These are phyloP conservation scores for Nigrospora sphaerica DNA, from an alignment of 2,329 filamentous ascomycete species.

Conservation along the genomic window DNA sequence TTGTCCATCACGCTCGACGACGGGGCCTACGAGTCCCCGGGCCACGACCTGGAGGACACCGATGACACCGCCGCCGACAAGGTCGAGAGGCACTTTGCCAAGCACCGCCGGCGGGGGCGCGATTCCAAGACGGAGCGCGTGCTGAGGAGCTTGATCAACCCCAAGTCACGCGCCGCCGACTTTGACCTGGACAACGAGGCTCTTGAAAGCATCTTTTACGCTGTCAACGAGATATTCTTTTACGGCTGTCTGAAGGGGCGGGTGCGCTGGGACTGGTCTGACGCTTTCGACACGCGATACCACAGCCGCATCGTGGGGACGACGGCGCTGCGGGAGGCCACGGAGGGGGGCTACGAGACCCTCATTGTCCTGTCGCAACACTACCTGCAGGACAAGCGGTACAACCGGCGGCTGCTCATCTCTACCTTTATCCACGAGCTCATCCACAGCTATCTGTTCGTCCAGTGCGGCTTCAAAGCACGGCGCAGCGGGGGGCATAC, in stretches of 20 bases:
- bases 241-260: conserved; percentile 45
- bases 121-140: conserved; percentile 51
- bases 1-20: conserved; percentile 36
- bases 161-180: conserved; percentile 30
- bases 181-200: conserved; percentile 51
- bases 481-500: conserved; percentile 52
- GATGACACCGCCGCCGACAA: conserved; percentile 41
- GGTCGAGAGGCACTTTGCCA: conserved; percentile 40
- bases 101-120: conserved; percentile 34
- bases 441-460: conserved; percentile 60
- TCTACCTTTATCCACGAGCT: conserved; percentile 61
- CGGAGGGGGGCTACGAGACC: conserved; percentile 49
- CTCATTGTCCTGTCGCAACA: conserved; percentile 54
- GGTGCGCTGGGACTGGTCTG: conserved; percentile 57
- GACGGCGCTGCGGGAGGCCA: conserved; percentile 47
- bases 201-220: conserved; percentile 50
- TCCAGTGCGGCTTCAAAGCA: conserved; percentile 52
- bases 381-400: conserved; percentile 47
- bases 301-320: conserved; percentile 53
- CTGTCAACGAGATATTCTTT: conserved; percentile 59
- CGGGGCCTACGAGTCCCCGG: conserved; percentile 15
- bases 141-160: conserved; percentile 49
- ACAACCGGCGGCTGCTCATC: conserved; percentile 54
- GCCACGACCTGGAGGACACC: conserved; percentile 27
- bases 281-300: conserved; percentile 40